Evolutionary conservation across 202 grass and related monocot genomes (phyloP).

Genomic region (Carex sylvatica): DNA sequence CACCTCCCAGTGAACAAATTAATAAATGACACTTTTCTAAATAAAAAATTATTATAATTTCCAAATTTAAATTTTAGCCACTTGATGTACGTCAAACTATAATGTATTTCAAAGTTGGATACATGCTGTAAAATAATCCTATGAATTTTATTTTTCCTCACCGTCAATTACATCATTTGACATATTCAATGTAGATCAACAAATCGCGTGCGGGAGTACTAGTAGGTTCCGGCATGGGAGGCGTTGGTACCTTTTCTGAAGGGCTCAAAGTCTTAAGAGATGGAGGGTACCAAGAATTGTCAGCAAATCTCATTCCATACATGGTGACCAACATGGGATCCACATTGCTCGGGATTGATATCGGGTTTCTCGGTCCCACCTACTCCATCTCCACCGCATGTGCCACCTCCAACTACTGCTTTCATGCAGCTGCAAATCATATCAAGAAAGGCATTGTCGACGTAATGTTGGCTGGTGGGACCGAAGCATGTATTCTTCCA

Average conservation of each 20-base stretch:
- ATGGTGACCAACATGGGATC: constrained; percentile 63
- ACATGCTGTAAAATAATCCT: background rate
- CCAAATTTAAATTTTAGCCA: too few species aligned
- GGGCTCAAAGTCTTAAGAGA: constrained; percentile 48
- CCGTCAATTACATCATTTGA: background rate
- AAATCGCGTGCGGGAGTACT: constrained; percentile 50
- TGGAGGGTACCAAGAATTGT: constrained; percentile 50
- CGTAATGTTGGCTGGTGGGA: constrained; percentile 66
- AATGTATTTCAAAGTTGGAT: background rate
- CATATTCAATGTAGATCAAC: constrained; percentile 43
- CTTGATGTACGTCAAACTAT: background rate
- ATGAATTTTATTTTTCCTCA: background rate
- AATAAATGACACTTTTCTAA: background rate
- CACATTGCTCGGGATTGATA: constrained; percentile 56
- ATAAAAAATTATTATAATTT: background rate
- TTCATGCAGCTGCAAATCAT: constrained; percentile 70
- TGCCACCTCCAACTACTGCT: constrained; percentile 70
- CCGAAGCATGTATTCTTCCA: constrained; percentile 58
- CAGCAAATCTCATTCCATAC: constrained; percentile 62
- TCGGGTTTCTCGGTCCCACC: constrained; percentile 58
- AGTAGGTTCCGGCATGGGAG: constrained; percentile 71
- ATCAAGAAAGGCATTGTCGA: constrained; percentile 60
- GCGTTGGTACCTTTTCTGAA: constrained; percentile 45
- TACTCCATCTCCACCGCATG: constrained; percentile 83
- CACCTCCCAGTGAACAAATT: background rate